Percentiles rank a stretch among this genome's conserved stretches.
These are phyloP conservation scores for Marchantia polymorpha DNA, from an alignment of 225 moss, liverwort and hornwort species.

Conservation along the genomic window DNA sequence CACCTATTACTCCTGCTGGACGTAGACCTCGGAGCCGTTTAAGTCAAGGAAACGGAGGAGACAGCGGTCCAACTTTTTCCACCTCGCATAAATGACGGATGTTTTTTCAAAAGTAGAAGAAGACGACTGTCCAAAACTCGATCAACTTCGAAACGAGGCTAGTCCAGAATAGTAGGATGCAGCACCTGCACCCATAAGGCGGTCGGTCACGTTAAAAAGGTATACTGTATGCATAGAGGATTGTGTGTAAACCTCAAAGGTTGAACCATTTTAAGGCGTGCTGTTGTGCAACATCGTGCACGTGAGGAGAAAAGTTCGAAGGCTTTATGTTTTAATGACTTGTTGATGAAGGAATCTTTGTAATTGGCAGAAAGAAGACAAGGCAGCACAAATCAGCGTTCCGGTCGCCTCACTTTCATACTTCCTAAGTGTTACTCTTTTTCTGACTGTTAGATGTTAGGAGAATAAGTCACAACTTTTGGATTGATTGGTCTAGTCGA, in stretches of 20 bases:
- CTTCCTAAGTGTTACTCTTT: background rate
- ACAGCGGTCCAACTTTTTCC: too few species aligned
- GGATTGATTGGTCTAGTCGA: background rate
- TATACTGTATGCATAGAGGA: background rate
- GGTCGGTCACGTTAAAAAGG: background rate
- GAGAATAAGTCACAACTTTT: background rate
- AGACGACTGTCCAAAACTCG: too few species aligned
- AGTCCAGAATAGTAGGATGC: background rate
- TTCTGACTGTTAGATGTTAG: background rate
- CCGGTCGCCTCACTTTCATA: background rate
- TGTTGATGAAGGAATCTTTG: background rate
- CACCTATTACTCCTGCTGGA: too few species aligned
- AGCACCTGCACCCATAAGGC: background rate
- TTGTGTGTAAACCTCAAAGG: background rate
- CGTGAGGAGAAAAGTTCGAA: background rate
- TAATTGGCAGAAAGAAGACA: background rate
- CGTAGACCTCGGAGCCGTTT: too few species aligned
- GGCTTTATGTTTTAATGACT: slow-evolving; percentile 6
- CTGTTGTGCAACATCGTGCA: slow-evolving; percentile 4
- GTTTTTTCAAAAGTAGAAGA: too few species aligned
- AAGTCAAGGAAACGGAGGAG: too few species aligned
- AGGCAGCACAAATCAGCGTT: background rate
- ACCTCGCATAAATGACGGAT: too few species aligned
- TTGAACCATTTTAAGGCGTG: background rate
- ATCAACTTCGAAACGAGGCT: too few species aligned